phyloP scores from a whole-genome alignment of 352 stramenopile genomes.

The Globisporangium carolinianum region DNA sequence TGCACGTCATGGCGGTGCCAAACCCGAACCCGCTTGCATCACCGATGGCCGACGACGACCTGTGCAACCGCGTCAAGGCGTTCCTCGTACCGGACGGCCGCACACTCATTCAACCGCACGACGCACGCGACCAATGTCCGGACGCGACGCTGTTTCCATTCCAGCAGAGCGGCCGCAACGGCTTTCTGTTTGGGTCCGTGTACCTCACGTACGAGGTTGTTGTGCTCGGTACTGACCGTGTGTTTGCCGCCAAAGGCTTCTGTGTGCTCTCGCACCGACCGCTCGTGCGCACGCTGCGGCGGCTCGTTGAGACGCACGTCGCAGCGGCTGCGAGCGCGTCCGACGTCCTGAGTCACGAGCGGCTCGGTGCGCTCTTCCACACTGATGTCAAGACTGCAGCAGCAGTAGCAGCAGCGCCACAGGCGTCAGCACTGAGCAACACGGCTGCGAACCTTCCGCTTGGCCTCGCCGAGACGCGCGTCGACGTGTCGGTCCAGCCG shows the following conservation, averaged over 20 bases:
- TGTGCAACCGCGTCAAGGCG: slow-evolving; percentile 49
- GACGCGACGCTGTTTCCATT: slow-evolving; percentile 64
- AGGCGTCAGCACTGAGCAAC: slow-evolving; percentile 14
- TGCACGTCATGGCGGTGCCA: slow-evolving; percentile 52
- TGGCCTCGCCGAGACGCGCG: slow-evolving; percentile 32
- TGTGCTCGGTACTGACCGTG: slow-evolving; percentile 30
- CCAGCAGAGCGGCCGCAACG: slow-evolving; percentile 66
- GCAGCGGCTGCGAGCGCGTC: slow-evolving; percentile 18
- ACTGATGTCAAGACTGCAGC: slow-evolving; percentile 8
- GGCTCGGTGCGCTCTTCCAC: slow-evolving; percentile 33
- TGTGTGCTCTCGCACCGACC: slow-evolving; percentile 60
- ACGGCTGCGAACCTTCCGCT: slow-evolving; percentile 26
- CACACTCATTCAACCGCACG: slow-evolving; percentile 33
- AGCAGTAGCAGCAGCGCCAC: background rate
- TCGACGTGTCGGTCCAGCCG: slow-evolving; percentile 62
- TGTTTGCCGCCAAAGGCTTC: slow-evolving; percentile 60
- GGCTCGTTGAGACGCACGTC: slow-evolving; percentile 53
- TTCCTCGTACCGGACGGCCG: slow-evolving; percentile 67
- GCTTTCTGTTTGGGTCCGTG: slow-evolving; percentile 69
- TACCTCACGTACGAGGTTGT: slow-evolving; percentile 70
- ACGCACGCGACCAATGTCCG: slow-evolving; percentile 24
- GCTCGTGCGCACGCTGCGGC: slow-evolving; percentile 52
- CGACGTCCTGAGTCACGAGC: slow-evolving; percentile 42
- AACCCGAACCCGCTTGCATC: slow-evolving; percentile 15
- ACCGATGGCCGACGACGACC: slow-evolving; percentile 40